phyloP scores from a whole-genome alignment of 257 asterid genomes.

The Parsonsia alboflavescens region DNA sequence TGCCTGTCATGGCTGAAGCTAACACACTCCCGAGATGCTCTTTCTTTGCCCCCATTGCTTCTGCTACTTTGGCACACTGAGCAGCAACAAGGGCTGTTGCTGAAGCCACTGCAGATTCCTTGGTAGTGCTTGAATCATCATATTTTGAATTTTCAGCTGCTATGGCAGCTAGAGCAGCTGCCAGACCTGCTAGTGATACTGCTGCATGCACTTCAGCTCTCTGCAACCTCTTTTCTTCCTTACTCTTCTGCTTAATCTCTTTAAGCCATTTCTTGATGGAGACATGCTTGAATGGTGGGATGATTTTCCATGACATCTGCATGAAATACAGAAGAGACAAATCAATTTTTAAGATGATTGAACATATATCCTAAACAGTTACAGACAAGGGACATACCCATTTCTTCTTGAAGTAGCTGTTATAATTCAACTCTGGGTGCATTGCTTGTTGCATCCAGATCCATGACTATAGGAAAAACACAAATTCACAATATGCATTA shows the following conservation, averaged over 20 bases:
- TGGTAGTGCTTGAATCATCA: conserved; percentile 23
- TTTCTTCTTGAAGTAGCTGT: conserved; percentile 68
- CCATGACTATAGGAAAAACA: conserved; percentile 59
- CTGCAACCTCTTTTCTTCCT: conserved; percentile 68
- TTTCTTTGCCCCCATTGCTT: conserved; percentile 92
- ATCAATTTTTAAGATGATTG: background rate
- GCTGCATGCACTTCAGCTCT: conserved; percentile 94
- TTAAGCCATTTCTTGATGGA: conserved; percentile 86
- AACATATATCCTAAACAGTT: background rate
- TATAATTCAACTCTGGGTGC: conserved; percentile 92
- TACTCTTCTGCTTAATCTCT: conserved; percentile 63
- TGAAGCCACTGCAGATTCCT: conserved; percentile 68
- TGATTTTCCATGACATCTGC: conserved; percentile 74
- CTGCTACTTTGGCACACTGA: conserved; percentile 85
- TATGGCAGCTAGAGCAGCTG: conserved; percentile 85
- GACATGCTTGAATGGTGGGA: conserved; percentile 46
- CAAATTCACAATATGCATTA: background rate
- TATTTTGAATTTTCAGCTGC: conserved; percentile 62
- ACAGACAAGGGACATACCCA: conserved; percentile 48
- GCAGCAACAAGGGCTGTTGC: conserved; percentile 92
- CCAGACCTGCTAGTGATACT: conserved; percentile 84
- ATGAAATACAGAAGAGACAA: conserved; percentile 4
- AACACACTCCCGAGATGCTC: conserved; percentile 62
- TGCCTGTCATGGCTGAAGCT: conserved; percentile 61
- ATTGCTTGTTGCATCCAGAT: conserved; percentile 99